phyloP scores from a whole-genome alignment of 1,139 yeast genomes.

The Groenewaldozyma sp. region DNA sequence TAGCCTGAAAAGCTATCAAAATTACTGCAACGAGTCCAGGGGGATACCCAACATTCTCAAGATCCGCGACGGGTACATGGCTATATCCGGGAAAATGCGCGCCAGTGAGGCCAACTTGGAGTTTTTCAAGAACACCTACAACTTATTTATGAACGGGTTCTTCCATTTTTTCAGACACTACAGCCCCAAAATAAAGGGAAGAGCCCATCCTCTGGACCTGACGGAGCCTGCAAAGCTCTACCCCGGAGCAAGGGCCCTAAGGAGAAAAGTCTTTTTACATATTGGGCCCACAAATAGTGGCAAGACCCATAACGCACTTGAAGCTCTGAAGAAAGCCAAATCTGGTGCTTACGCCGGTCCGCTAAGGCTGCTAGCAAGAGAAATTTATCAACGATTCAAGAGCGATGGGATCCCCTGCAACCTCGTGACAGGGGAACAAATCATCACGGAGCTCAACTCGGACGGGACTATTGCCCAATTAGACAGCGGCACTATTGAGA shows the following conservation, averaged over 20 bases:
- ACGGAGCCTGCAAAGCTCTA: conserved; percentile 69
- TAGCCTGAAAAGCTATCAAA: not conserved
- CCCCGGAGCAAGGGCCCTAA: conserved; percentile 76
- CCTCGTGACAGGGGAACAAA: conserved; percentile 88
- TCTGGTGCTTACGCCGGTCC: conserved; percentile 98
- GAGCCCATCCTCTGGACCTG: conserved; percentile 5
- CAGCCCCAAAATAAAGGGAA: not conserved
- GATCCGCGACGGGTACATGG: not conserved
- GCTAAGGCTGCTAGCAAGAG: conserved; percentile 78
- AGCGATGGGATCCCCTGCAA: conserved; percentile 62
- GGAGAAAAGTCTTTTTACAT: conserved; percentile 74
- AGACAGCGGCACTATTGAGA: conserved; percentile 87
- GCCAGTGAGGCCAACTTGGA: not conserved
- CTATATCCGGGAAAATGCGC: conserved; percentile 3
- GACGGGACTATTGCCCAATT: conserved; percentile 64
- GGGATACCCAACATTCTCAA: not conserved
- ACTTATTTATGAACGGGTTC: conserved; percentile 1
- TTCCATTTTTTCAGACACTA: not conserved
- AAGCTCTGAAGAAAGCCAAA: conserved; percentile 53
- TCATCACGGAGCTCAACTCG: conserved; percentile 55
- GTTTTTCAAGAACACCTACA: not conserved
- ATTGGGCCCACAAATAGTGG: conserved; percentile 98
- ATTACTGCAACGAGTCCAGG: not conserved
- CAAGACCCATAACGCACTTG: conserved; percentile 79
- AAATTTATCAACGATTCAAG: conserved; percentile 74